phyloP scores from a whole-genome alignment of 371 early-diverging fungal genomes.

The Actinomortierella wolfii region DNA sequence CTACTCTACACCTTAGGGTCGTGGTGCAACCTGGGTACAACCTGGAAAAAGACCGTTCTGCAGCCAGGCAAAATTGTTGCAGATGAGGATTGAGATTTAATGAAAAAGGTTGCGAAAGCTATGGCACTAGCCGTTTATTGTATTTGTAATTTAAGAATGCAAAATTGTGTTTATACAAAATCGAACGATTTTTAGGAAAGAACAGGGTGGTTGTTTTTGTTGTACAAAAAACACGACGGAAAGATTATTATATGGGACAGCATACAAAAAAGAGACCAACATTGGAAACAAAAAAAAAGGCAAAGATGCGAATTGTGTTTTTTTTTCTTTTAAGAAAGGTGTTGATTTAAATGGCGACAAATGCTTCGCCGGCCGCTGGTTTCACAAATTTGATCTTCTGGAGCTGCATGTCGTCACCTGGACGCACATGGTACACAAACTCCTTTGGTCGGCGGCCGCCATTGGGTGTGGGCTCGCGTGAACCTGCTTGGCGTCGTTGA shows the following conservation, averaged over 20 bases:
- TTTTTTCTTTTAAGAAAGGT: background rate
- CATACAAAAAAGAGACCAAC: slow-evolving; percentile 1
- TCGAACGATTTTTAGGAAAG: no score
- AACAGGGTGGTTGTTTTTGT: no score
- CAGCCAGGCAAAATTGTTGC: slow-evolving; percentile 3
- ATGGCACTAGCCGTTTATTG: no score
- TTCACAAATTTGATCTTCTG: slow-evolving; percentile 40
- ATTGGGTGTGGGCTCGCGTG: no score
- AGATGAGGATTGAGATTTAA: slow-evolving; percentile 8
- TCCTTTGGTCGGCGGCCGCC: slow-evolving; percentile 13
- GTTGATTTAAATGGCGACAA: slow-evolving; percentile 12
- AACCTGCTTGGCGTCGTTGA: no score
- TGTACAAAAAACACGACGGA: no score
- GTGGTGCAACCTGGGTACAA: slow-evolving; percentile 12
- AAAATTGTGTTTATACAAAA: no score
- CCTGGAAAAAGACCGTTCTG: slow-evolving; percentile 22
- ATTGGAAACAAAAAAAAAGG: background rate
- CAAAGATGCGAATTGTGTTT: slow-evolving; percentile 6
- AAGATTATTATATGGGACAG: no score
- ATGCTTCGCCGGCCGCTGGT: slow-evolving; percentile 22
- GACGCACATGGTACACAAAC: slow-evolving; percentile 24
- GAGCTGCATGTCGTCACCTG: slow-evolving; percentile 34
- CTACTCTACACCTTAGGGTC: slow-evolving; percentile 23
- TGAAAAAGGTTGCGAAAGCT: no score
- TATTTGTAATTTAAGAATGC: no score